phyloP scores from a whole-genome alignment of 2,329 filamentous ascomycete genomes.

The Aspergillus sergii region DNA sequence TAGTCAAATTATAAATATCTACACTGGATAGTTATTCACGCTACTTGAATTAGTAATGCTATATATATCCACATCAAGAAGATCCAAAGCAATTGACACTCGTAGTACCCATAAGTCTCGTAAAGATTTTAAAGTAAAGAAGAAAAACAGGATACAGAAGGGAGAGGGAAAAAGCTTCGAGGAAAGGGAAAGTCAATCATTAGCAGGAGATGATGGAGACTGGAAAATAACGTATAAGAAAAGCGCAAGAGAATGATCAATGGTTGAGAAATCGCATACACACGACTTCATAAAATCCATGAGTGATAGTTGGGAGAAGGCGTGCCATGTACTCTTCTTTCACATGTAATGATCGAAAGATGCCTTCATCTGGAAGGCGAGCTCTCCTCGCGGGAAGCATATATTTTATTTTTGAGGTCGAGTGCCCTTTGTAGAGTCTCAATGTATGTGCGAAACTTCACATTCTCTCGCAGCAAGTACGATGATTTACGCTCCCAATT shows the following conservation, averaged over 20 bases:
- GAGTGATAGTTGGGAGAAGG: not conserved
- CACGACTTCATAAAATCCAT: not conserved
- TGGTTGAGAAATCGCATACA: not conserved
- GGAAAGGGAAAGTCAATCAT: not conserved
- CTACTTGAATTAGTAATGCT: not conserved
- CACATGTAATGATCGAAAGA: not conserved
- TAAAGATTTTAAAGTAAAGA: constrained; percentile 16
- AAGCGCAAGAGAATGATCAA: not conserved
- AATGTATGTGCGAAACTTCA: constrained; percentile 95
- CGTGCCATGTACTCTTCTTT: not conserved
- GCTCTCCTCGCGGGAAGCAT: constrained; percentile 40
- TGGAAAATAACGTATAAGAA: not conserved
- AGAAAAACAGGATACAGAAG: constrained; percentile 8
- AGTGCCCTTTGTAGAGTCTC: constrained; percentile 77
- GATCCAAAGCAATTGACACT: constrained; percentile 15
- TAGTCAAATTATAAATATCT: not conserved
- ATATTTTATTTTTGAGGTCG: constrained; percentile 69
- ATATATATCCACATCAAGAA: not conserved
- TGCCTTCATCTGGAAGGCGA: constrained; percentile 9
- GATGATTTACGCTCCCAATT: constrained; percentile 98
- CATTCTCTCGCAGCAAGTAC: constrained; percentile 88
- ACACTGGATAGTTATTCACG: not conserved
- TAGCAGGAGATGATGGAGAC: not conserved
- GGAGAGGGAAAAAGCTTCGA: not conserved
- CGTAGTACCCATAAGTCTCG: constrained; percentile 32